Conservation (phyloP, 805 yeast genomes). For the Starmera dryadoides region DNA sequence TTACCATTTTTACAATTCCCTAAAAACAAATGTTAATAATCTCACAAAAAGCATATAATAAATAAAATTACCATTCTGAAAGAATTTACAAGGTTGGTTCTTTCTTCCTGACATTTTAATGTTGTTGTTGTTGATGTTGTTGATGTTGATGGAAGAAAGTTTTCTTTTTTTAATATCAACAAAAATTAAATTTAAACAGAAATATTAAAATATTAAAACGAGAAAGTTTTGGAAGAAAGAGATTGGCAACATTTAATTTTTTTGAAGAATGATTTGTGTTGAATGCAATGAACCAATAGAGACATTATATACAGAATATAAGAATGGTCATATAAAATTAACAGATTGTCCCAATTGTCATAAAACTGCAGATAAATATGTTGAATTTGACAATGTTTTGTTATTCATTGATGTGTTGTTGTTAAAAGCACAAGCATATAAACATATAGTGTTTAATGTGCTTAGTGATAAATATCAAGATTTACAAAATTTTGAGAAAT, state of each 20-base stretch:
- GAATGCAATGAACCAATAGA: slow-evolving; percentile 70
- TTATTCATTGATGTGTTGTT: slow-evolving; percentile 78
- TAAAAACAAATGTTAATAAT: neutral
- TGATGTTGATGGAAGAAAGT: neutral
- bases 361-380: slow-evolving; percentile 78
- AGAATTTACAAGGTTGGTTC: slow-evolving; percentile 36
- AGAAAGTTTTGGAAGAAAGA: too few relatives aligned
- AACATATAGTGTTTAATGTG: slow-evolving; percentile 79
- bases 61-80: slow-evolving; percentile 25
- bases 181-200: too few relatives aligned
- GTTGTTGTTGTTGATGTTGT: slow-evolving; percentile 2
- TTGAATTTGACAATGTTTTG: slow-evolving; percentile 82
- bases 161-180: neutral
- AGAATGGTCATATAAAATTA: slow-evolving; percentile 71
- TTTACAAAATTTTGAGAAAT: neutral
- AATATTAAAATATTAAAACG: too few relatives aligned
- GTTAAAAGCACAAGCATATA: slow-evolving; percentile 79
- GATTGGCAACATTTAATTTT: neutral
- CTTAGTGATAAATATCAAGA: slow-evolving; percentile 19
- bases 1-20: slow-evolving; percentile 34
- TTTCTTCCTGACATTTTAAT: slow-evolving; percentile 18
- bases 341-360: slow-evolving; percentile 71
- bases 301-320: slow-evolving; percentile 62
- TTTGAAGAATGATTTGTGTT: slow-evolving; percentile 82
- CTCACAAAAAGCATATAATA: neutral